Base-by-base conservation (phyloP, 2,329 filamentous ascomycete species). In the Tolypocladium ovalisporum region DNA sequence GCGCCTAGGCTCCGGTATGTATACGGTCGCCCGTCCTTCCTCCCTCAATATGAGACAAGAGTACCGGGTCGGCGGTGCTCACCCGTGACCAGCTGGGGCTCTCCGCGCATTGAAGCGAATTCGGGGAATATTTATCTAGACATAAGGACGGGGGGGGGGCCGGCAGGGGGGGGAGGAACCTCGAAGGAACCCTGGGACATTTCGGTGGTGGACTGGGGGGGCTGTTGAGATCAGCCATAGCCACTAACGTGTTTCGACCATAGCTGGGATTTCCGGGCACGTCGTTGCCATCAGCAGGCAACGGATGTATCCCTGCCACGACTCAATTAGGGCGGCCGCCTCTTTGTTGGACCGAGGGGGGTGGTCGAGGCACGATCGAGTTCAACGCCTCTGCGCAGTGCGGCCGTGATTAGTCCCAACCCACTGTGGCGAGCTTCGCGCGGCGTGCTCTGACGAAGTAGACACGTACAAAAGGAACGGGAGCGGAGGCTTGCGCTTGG, bases 91-190 rank as follows among this genome's bases (percentile, higher is more conserved):
- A 71, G 72, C 70, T 71, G 73, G 75, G 73, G 71, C 71, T 74
- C 71, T 73, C 72, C 70, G 71, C 70, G 68, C 71, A 69, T 72
- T 73, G 73, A 73, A 74, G 67, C 73, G 74, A 68, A 73, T 72
- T 76, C 74, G 75, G 75, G 59, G 73, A 76, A 74, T 76, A 77
- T 76, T n/a, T 72, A 73, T 74, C 69, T 76, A 67, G 32, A 58
- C 51, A 72, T 72, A 71, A 59, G 55, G 68, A 66, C 65, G 62
- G 62, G 60, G 56, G 65, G 67, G 65, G 67, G n/a, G n/a, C n/a
- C n/a, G n/a, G 68, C 70, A 72, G 73, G 65, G 68, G 68, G 73
- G 65, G 68, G 67, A 68, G 68, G 67, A 67, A 65, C 42, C 39
- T 56, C 54, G 56, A 69, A 60, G 67, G 62, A 67, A 71, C 66